Evolutionary conservation across 495 filamentous ascomycete species (phyloP), one percentile per base, ranked within the genome.

Genomic region (Penicillium silybi): DNA sequence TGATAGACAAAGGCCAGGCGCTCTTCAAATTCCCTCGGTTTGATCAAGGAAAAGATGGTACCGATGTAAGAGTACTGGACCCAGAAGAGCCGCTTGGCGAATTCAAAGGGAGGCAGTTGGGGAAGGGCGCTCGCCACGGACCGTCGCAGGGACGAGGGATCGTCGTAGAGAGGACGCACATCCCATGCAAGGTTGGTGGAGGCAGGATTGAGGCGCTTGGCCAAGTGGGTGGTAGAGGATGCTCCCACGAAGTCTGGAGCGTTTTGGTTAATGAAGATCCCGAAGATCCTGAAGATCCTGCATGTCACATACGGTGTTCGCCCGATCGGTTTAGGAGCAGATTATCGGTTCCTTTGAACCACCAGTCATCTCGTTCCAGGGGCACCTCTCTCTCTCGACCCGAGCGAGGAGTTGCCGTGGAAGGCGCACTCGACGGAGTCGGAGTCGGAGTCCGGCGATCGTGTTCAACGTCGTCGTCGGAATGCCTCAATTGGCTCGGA

Each of bases 1-100:
- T 68, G 47, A 40, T 75, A 77, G 10, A 74, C 71, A 23, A 62
- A 52, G 8, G 67, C 35, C 7, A 79, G 65, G 27, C 73, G 65
- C 20, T 63, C 60, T 50, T 79, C 73, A 38, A 77, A 77, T 43
- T 68, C 54, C n/a, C 41, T 39, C 0, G 76, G 73, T 8, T 73
- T 63, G 17, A 74, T 73, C 8, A 79, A 62, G 18, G 73, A 74
- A 42, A 79, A 79, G 27, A 79, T 79, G 25, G 76, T 77, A n/a
- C 76, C 76, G 32, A 79, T 75, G 48, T 76, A 79, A 19, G 67
- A 60, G 53, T 77, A 77, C 51, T 79, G 74, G 9, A 72, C 71
- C 55, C 68, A 72, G 46, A 76, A 79, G 0, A 76, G 61, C 4
- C 72, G 64, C 44, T 73, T 75, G 4, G 72, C 74, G 52, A 72